Conservation (phyloP, 2,329 filamentous ascomycete genomes). For the Fusarium chlamydosporum region DNA sequence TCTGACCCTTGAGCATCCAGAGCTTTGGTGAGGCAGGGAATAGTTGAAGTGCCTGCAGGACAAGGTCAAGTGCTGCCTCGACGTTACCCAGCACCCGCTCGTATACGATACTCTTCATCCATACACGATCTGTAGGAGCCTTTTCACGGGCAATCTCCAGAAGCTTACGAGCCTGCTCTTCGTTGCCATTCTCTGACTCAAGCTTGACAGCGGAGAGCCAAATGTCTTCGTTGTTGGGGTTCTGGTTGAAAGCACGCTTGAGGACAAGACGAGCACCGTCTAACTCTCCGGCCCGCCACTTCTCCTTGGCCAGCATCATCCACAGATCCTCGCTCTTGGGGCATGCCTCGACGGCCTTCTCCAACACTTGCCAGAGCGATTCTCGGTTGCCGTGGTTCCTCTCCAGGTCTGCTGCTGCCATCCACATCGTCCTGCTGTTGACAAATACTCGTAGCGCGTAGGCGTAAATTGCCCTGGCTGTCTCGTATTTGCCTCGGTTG, state of each 20-base stretch:
- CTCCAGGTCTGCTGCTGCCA: slow-evolving; percentile 91
- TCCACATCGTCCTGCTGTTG: slow-evolving; percentile 89
- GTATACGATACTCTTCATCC: slow-evolving; percentile 95
- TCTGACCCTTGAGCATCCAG: slow-evolving; percentile 99
- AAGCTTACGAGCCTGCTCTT: slow-evolving; percentile 84
- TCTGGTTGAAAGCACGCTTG: slow-evolving; percentile 91
- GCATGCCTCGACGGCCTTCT: slow-evolving; percentile 94
- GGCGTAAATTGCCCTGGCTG: slow-evolving; percentile 92
- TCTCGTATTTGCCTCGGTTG: slow-evolving; percentile 85
- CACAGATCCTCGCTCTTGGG: slow-evolving; percentile 92
- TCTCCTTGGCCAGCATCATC: slow-evolving; percentile 96
- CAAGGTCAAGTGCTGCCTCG: slow-evolving; percentile 87
- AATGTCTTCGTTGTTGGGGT: slow-evolving; percentile 97
- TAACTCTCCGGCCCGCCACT: slow-evolving; percentile 89
- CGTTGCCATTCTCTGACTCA: slow-evolving; percentile 89
- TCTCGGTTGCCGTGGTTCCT: slow-evolving; percentile 89
- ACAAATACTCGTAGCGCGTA: slow-evolving; percentile 92
- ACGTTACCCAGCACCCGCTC: slow-evolving; percentile 86
- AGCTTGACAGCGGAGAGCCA: slow-evolving; percentile 97
- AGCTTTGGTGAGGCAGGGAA: slow-evolving; percentile 91
- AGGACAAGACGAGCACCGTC: slow-evolving; percentile 89
- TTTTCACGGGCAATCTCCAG: slow-evolving; percentile 86
- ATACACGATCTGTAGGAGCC: slow-evolving; percentile 94
- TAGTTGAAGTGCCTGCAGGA: slow-evolving; percentile 85
- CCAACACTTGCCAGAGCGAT: slow-evolving; percentile 84